phyloP scores from a whole-genome alignment of 1,139 yeast species.

The Yamadazyma atmosphaerica region DNA sequence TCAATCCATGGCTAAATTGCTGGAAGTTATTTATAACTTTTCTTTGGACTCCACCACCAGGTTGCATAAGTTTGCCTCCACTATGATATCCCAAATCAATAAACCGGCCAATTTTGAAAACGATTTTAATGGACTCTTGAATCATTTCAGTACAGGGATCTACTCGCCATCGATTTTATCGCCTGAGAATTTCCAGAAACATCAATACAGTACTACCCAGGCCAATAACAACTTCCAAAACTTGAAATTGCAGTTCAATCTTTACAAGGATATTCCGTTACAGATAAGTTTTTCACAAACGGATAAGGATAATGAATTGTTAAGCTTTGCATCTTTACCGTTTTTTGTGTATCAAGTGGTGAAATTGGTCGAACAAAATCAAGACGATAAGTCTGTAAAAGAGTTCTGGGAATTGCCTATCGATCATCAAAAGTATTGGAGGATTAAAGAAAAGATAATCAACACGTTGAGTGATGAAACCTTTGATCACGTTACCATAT shows the following conservation, averaged over 20 bases:
- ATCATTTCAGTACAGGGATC: slow-evolving; percentile 38
- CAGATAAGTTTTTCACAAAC: slow-evolving; percentile 27
- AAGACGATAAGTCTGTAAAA: slow-evolving; percentile 9
- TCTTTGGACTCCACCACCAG: slow-evolving; percentile 28
- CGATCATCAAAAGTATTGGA: slow-evolving; percentile 36
- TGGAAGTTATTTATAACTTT: slow-evolving; percentile 34
- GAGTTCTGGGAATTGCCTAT: slow-evolving; percentile 34
- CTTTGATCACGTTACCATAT: slow-evolving; percentile 15
- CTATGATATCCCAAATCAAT: slow-evolving; percentile 26
- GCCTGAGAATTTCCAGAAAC: slow-evolving; percentile 25
- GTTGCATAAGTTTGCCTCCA: slow-evolving; percentile 28
- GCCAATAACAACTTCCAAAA: slow-evolving; percentile 40
- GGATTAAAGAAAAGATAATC: slow-evolving; percentile 32
- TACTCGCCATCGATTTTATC: slow-evolving; percentile 38
- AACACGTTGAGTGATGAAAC: slow-evolving; percentile 22
- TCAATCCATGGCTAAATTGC: slow-evolving; percentile 34
- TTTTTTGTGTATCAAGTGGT: slow-evolving; percentile 29
- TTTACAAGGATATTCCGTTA: slow-evolving; percentile 44
- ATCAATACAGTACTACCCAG: slow-evolving; percentile 27
- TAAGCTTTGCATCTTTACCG: slow-evolving; percentile 37
- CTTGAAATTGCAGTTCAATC: slow-evolving; percentile 38
- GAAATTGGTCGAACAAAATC: slow-evolving; percentile 21
- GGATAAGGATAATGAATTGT: slow-evolving; percentile 18
- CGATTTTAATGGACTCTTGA: slow-evolving; percentile 29
- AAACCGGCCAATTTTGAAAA: slow-evolving; percentile 25